Evolutionary conservation across 805 yeast species (phyloP).

Genomic region (Ogataea trehalophila): DNA sequence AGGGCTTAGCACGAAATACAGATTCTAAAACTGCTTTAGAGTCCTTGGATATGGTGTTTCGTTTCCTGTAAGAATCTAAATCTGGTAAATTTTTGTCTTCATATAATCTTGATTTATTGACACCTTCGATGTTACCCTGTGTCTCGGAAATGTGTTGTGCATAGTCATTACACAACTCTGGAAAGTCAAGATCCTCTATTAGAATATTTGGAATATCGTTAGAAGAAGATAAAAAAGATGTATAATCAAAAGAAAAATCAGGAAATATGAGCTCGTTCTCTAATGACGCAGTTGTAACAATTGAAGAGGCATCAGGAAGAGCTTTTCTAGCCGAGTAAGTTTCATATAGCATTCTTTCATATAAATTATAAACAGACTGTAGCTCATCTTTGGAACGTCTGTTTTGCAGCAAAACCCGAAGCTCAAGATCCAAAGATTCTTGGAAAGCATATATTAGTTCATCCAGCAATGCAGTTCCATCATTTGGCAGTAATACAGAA

Average conservation of each 20-base stretch:
- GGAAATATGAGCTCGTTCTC: neutral
- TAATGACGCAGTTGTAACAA: too few species aligned
- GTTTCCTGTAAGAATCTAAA: neutral
- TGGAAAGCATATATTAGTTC: neutral
- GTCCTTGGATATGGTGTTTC: conserved; percentile 1
- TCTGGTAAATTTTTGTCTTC: too few species aligned
- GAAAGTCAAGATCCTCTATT: too few species aligned
- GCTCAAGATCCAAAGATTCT: neutral
- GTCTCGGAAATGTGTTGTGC: neutral
- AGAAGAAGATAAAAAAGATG: too few species aligned
- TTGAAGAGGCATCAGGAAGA: neutral
- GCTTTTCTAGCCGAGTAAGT: neutral
- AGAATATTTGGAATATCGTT: too few species aligned
- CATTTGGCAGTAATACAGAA: neutral
- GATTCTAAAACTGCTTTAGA: conserved; percentile 4
- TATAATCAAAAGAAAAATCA: too few species aligned
- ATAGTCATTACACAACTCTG: too few species aligned
- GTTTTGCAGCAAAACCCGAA: neutral
- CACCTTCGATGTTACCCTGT: too few species aligned
- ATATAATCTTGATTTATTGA: neutral
- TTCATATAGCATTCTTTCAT: neutral
- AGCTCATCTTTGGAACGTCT: neutral
- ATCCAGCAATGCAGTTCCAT: neutral
- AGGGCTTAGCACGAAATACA: conserved; percentile 3
- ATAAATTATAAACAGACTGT: neutral